phyloP scores from a whole-genome alignment of 2,329 filamentous ascomycete genomes.

The Penicillium sp. region DNA sequence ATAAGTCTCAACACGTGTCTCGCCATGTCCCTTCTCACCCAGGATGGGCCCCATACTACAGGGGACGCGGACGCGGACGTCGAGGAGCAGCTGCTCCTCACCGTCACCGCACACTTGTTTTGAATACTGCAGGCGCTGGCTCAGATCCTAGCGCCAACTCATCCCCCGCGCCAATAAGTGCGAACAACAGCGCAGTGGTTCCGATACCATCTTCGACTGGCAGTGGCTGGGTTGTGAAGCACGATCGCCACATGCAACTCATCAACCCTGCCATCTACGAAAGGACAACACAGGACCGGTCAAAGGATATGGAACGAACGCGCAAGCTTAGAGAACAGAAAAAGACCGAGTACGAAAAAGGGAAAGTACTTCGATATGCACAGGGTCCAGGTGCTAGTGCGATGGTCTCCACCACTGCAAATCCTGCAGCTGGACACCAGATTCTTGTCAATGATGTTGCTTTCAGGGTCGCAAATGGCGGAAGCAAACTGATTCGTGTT shows the following conservation, averaged over 20 bases:
- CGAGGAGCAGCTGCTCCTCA: slow-evolving; percentile 38
- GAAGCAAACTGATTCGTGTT: slow-evolving; percentile 76
- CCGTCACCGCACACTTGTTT: slow-evolving; percentile 61
- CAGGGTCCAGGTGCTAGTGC: slow-evolving; percentile 29
- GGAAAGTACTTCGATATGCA: slow-evolving; percentile 41
- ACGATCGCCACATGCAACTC: slow-evolving; percentile 73
- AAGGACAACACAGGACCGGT: slow-evolving; percentile 65
- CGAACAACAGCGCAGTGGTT: slow-evolving; percentile 29
- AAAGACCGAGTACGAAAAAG: slow-evolving; percentile 55
- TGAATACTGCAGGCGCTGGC: slow-evolving; percentile 50
- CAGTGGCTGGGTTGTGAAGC: slow-evolving; percentile 67
- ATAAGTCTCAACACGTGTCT: slow-evolving; percentile 28
- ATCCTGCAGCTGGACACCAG: slow-evolving; percentile 53
- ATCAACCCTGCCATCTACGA: slow-evolving; percentile 79
- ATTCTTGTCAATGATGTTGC: slow-evolving; percentile 68
- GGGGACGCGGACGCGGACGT: slow-evolving; percentile 40
- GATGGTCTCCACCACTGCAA: slow-evolving; percentile 25
- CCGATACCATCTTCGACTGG: slow-evolving; percentile 27
- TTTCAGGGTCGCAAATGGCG: slow-evolving; percentile 70
- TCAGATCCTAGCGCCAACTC: slow-evolving; percentile 23
- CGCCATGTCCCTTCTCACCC: slow-evolving; percentile 31
- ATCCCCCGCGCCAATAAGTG: slow-evolving; percentile 26
- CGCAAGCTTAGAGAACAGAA: slow-evolving; percentile 50
- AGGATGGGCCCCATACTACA: slow-evolving; percentile 46
- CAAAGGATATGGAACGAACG: slow-evolving; percentile 70